Conservation (phyloP, 2,329 filamentous ascomycete genomes). For the Neopestalotiopsis rosae region DNA sequence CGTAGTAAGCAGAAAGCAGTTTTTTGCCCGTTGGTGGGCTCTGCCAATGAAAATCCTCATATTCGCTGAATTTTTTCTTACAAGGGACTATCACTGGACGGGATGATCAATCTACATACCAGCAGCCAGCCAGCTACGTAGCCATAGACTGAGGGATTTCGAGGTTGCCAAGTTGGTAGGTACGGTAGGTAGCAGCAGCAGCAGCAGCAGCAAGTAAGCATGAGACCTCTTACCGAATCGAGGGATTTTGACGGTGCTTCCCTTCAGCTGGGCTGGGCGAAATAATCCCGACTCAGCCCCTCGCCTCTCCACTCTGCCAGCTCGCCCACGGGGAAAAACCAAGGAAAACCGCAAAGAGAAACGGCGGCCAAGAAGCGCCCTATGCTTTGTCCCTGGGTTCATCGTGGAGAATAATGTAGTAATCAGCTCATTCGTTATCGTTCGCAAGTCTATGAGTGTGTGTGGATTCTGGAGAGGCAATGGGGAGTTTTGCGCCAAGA, state of each 20-base stretch:
- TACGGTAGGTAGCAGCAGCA: background rate
- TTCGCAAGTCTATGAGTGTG: too few species aligned
- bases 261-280: too few species aligned
- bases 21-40: background rate
- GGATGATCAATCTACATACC: background rate
- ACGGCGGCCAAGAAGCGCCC: background rate
- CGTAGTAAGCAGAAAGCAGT: background rate
- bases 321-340: background rate
- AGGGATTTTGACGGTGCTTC: background rate
- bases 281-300: background rate
- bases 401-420: background rate
- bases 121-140: background rate
- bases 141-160: background rate
- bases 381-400: background rate
- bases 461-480: too few species aligned
- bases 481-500: background rate
- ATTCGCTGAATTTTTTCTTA: background rate
- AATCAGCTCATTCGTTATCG: background rate
- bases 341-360: background rate
- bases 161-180: background rate
- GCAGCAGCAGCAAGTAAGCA: background rate
- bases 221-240: background rate
- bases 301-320: background rate
- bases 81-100: background rate
- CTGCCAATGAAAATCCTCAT: constrained; percentile 2